A percentile compares a stretch with the other conserved stretches of the same genome.
Evolutionary conservation across 2,329 filamentous ascomycete genomes (phyloP).

Genomic region (Aureobasidium sp.): DNA sequence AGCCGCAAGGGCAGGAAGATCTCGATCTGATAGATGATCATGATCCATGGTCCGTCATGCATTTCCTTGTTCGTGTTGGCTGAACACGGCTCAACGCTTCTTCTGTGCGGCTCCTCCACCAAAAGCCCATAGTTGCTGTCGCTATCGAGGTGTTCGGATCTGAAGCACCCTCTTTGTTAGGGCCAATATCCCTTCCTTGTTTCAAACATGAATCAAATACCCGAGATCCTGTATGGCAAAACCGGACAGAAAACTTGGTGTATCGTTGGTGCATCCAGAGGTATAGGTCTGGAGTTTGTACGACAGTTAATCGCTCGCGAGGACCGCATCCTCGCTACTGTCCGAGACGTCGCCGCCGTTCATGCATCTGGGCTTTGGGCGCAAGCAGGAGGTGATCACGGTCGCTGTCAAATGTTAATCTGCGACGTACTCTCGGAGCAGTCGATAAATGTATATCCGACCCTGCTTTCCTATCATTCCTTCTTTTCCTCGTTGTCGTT

Average conservation of each 20-base stretch:
- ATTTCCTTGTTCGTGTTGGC: neutral
- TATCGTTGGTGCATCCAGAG: slow-evolving; percentile 39
- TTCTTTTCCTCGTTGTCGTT: neutral
- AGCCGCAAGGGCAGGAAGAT: neutral
- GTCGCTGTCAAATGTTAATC: slow-evolving; percentile 38
- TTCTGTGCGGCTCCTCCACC: neutral
- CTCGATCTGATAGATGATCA: neutral
- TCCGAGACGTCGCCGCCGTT: slow-evolving; percentile 34
- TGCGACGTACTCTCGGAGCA: slow-evolving; percentile 48
- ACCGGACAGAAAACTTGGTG: slow-evolving; percentile 36
- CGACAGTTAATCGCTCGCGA: slow-evolving; percentile 39
- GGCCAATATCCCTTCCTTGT: neutral
- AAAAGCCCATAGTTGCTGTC: neutral
- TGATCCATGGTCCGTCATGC: neutral
- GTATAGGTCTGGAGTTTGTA: slow-evolving; percentile 46
- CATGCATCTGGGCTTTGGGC: slow-evolving; percentile 34
- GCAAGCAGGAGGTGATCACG: slow-evolving; percentile 35
- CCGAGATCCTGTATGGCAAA: slow-evolving; percentile 33
- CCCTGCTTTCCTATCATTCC: neutral
- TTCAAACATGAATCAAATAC: slow-evolving; percentile 32
- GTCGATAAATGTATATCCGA: slow-evolving; percentile 38
- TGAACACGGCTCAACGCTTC: slow-evolving; percentile 3
- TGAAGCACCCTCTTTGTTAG: neutral
- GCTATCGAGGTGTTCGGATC: neutral
- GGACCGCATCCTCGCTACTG: slow-evolving; percentile 44